Evolutionary conservation across 2,329 filamentous ascomycete genomes (phyloP).

Genomic region (Aureobasidium sp.): DNA sequence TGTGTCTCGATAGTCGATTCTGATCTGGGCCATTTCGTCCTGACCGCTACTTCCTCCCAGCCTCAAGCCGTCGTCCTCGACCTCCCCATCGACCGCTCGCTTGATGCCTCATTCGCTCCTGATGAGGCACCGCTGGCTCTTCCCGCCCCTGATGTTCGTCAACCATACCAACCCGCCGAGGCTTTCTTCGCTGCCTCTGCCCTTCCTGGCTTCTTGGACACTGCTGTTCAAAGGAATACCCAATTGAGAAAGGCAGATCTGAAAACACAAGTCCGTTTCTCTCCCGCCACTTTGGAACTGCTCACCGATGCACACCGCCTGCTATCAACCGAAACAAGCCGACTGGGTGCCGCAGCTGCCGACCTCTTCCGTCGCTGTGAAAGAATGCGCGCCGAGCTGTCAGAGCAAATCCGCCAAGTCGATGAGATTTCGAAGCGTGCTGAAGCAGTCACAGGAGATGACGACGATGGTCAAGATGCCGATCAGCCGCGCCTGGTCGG

Average conservation of each 20-base stretch:
- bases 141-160: constrained; percentile 54
- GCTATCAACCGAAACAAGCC: constrained; percentile 61
- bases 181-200: constrained; percentile 52
- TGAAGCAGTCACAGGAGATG: constrained; percentile 57
- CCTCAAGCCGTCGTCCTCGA: constrained; percentile 49
- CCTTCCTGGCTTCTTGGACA: constrained; percentile 51
- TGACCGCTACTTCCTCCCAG: constrained; percentile 42
- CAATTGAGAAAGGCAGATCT: constrained; percentile 55
- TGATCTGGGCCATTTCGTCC: constrained; percentile 52
- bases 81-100: constrained; percentile 30
- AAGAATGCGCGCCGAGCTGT: constrained; percentile 59
- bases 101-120: constrained; percentile 16
- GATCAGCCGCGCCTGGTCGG: constrained; percentile 23
- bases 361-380: constrained; percentile 68
- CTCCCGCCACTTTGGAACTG: constrained; percentile 62
- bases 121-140: constrained; percentile 19
- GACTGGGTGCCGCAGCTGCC: constrained; percentile 61
- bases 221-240: constrained; percentile 42
- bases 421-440: constrained; percentile 60
- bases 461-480: constrained; percentile 37
- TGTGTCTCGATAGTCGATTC: constrained; percentile 48
- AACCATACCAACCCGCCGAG: constrained; percentile 57
- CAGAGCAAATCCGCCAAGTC: constrained; percentile 59
- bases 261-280: constrained; percentile 62
- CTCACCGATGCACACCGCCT: constrained; percentile 68